These are phyloP conservation scores for Gaertneriomyces sp. DNA, from an alignment of 192 early-diverging fungal genomes.

Conservation along the genomic window DNA sequence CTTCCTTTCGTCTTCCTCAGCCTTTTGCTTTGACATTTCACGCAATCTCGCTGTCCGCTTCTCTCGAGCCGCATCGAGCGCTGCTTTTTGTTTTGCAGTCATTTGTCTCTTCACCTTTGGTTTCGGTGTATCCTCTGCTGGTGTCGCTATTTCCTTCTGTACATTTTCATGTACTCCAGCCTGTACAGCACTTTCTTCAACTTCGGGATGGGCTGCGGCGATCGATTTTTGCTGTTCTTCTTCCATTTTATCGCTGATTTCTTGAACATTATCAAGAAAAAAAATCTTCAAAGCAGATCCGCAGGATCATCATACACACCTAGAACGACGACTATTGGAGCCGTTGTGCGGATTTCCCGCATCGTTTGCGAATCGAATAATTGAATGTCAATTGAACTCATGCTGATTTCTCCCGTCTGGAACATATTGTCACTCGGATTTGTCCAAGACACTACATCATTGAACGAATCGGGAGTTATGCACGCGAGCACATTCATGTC, in stretches of 20 bases:
- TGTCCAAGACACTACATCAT: conserved; percentile 5
- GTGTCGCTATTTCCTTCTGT: not conserved
- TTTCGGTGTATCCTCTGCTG: not conserved
- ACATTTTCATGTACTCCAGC: not conserved
- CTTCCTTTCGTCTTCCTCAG: not conserved
- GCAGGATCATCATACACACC: conserved; percentile 8
- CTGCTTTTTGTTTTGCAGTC: not conserved
- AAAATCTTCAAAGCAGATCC: not conserved
- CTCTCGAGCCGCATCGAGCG: not conserved
- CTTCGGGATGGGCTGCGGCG: not conserved
- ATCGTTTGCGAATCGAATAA: not conserved
- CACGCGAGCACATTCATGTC: conserved; percentile 8
- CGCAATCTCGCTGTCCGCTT: not conserved
- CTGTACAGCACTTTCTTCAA: not conserved
- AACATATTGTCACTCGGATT: conserved; percentile 4
- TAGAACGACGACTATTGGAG: not conserved
- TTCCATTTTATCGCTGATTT: not conserved
- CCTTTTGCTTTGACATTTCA: not conserved
- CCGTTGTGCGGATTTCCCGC: not conserved
- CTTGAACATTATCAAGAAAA: conserved; percentile 4
- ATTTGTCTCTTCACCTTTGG: not conserved
- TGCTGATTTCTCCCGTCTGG: not conserved
- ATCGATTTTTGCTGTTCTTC: not conserved
- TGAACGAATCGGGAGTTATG: not conserved
- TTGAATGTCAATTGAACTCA: conserved; percentile 3